Percentiles rank a stretch among this genome's conserved stretches.
Conservation (phyloP, 129 eudicot species). For the Flaveria trinervia region DNA sequence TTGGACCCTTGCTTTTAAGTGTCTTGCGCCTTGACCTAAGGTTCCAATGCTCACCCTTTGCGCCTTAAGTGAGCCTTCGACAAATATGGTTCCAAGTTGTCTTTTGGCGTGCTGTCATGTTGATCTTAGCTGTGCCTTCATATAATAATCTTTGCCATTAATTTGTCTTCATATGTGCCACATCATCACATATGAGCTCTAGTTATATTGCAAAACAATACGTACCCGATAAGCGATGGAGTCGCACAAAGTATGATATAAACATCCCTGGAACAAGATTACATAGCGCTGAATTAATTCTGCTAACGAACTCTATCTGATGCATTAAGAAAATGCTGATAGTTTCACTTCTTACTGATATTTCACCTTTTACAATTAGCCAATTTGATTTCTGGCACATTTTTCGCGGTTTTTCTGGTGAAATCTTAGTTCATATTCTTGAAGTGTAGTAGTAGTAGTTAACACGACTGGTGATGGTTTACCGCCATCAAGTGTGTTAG, state of each 20-base stretch:
- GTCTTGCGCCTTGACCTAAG: too few species aligned
- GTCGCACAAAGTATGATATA: not conserved
- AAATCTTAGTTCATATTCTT: not conserved
- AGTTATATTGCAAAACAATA: not conserved
- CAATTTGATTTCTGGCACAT: not conserved
- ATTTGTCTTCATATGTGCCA: not conserved
- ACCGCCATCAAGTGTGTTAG: not conserved
- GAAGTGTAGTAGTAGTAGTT: not conserved
- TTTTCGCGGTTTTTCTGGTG: not conserved
- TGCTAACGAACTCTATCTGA: not conserved
- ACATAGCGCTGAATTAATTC: not conserved
- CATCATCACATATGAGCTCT: not conserved
- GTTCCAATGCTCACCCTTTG: too few species aligned
- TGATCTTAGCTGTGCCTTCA: not conserved
- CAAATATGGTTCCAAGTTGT: not conserved
- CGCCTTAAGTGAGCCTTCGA: too few species aligned
- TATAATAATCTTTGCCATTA: not conserved
- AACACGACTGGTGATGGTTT: not conserved
- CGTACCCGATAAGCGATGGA: not conserved
- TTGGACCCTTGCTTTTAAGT: too few species aligned
- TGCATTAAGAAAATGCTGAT: not conserved
- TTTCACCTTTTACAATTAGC: not conserved
- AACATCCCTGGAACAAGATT: not conserved
- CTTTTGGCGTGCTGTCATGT: slow-evolving; percentile 10
- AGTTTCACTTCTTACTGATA: not conserved